These are phyloP conservation scores for Clitopilus passeckerianus DNA, from an alignment of 768 basidiomycete genomes.

Conservation along the genomic window DNA sequence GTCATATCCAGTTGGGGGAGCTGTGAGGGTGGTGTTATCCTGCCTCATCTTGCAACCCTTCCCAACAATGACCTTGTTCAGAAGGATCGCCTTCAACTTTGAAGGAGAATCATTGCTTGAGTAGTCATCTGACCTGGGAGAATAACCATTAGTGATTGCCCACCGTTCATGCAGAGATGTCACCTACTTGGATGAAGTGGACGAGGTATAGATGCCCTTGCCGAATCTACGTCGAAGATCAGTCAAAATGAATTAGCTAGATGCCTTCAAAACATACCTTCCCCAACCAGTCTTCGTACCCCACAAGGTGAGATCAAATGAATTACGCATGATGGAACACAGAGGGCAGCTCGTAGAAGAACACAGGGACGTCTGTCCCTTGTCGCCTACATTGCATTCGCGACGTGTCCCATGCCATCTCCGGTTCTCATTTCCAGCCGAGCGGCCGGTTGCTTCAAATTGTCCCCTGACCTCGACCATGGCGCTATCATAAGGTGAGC, in stretches of 20 bases:
- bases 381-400: slow-evolving; percentile 60
- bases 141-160: too few relatives aligned
- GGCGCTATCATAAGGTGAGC: slow-evolving; percentile 25
- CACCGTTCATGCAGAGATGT: background rate
- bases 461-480: slow-evolving; percentile 57
- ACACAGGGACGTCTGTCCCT: slow-evolving; percentile 52
- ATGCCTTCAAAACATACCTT: slow-evolving; percentile 30
- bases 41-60: slow-evolving; percentile 63
- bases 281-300: slow-evolving; percentile 75
- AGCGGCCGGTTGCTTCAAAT: slow-evolving; percentile 47
- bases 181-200: slow-evolving; percentile 69
- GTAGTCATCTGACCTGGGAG: slow-evolving; percentile 60
- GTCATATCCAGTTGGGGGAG: slow-evolving; percentile 61
- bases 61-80: slow-evolving; percentile 72
- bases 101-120: slow-evolving; percentile 55
- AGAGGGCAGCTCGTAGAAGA: slow-evolving; percentile 53
- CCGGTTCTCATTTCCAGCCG: slow-evolving; percentile 67
- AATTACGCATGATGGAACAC: slow-evolving; percentile 59
- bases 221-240: slow-evolving; percentile 44
- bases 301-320: slow-evolving; percentile 57
- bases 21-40: slow-evolving; percentile 48
- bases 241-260: too few relatives aligned
- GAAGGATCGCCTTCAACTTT: slow-evolving; percentile 55
- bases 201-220: slow-evolving; percentile 67
- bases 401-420: slow-evolving; percentile 73